Conservation (phyloP, 2,329 filamentous ascomycete species). For the Colletotrichum truncatum region DNA sequence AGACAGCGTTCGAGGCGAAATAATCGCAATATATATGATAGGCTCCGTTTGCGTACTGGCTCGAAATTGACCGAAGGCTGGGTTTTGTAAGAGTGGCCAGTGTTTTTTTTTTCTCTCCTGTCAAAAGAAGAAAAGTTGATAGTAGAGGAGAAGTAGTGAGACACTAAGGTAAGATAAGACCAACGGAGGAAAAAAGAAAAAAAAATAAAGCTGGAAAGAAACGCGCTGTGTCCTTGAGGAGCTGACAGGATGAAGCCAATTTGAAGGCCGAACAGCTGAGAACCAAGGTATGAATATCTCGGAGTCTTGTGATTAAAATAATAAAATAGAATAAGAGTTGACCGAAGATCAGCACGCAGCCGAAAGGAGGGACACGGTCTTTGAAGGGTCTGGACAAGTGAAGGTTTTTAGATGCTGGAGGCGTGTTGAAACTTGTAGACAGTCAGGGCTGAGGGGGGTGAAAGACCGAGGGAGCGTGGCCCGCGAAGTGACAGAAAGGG, state of each 20-base stretch:
- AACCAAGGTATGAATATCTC: slow-evolving; percentile 6
- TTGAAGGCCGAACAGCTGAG: slow-evolving; percentile 1
- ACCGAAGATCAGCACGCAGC: slow-evolving; percentile 24
- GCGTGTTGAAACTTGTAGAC: slow-evolving; percentile 7
- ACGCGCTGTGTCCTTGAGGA: neutral
- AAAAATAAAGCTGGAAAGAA: slow-evolving; percentile 3
- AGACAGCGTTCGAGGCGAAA: slow-evolving; percentile 17
- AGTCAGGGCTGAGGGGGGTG: neutral
- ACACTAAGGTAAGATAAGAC: slow-evolving; percentile 8
- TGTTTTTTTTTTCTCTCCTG: no score
- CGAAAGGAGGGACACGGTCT: slow-evolving; percentile 12
- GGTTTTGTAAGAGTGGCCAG: neutral
- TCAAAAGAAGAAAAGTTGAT: neutral
- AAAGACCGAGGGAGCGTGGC: neutral
- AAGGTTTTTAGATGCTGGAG: slow-evolving; percentile 22
- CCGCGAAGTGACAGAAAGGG: neutral
- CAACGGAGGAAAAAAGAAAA: slow-evolving; percentile 5
- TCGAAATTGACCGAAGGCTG: neutral
- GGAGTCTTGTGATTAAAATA: slow-evolving; percentile 5
- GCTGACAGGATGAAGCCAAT: slow-evolving; percentile 14
- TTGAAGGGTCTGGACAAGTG: slow-evolving; percentile 19
- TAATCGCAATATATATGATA: slow-evolving; percentile 21
- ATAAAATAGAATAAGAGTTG: slow-evolving; percentile 19
- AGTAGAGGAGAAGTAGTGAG: neutral
- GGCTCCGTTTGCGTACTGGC: neutral